Conservation (phyloP, 148 eudicot species). For the Rhododendron mucronatum region DNA sequence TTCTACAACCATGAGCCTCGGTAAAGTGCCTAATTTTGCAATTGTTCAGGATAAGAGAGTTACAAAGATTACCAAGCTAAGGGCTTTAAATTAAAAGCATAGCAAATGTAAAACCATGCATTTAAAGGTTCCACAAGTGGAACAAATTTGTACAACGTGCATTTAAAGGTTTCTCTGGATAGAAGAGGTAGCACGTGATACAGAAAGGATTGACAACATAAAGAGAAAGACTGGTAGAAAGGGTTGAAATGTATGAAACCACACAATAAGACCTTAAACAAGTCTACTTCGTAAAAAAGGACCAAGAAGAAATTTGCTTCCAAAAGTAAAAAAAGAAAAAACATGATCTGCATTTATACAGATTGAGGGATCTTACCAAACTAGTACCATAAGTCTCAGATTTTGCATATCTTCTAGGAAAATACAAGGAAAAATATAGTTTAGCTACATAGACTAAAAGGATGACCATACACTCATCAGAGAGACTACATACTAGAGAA, state of each 20-base stretch:
- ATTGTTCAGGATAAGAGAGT: not conserved
- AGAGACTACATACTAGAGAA: conserved; percentile 38
- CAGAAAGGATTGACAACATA: not conserved
- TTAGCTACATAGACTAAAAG: conserved; percentile 5
- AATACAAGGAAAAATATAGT: conserved; percentile 11
- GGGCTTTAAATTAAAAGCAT: not conserved
- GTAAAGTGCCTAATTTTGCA: not conserved
- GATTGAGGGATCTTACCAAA: conserved; percentile 52
- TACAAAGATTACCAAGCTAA: not conserved
- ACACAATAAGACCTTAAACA: not conserved
- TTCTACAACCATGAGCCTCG: not conserved
- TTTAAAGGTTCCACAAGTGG: not conserved
- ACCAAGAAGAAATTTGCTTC: not conserved
- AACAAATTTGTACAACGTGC: not conserved
- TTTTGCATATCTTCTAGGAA: conserved; percentile 85
- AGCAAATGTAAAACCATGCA: not conserved
- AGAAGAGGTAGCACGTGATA: not conserved
- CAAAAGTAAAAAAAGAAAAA: not conserved
- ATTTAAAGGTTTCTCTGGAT: not conserved
- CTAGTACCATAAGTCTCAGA: conserved; percentile 92
- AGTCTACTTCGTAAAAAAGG: not conserved
- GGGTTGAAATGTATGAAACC: not conserved
- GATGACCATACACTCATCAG: not conserved
- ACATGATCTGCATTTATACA: not conserved
- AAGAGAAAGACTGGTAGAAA: not conserved